Evolutionary conservation across 306 rosid species (phyloP), one percentile per base, ranked within the genome.

Genomic region (Dalbergia oliveri): DNA sequence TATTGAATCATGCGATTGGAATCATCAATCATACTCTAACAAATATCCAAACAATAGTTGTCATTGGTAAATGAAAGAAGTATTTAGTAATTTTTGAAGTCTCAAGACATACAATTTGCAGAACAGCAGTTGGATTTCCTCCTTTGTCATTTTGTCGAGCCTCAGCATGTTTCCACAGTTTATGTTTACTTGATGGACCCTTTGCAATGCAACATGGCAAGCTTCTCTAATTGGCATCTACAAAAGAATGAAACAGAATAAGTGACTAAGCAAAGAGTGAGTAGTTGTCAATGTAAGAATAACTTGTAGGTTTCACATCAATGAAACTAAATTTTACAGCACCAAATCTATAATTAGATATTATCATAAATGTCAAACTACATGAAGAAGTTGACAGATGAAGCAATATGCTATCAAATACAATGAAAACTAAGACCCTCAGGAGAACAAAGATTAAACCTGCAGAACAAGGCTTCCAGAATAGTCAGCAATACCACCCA

Each of bases 401-500:
- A 76, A 66, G 39, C 33, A 34, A 60, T 0, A 19, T 37, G 76
- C 43, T 26, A 26, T 26, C 31, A 26, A 83, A 79, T 82, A 72
- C 71, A 71, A 35, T 15, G 75, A 43, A 82, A 63, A 49, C 4
- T 49, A 49, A 51, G 81, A 54, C 39, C 66, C 19, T 58, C 12
- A 34, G 66, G 75, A 13, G 31, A 39, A 58, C 81, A 54, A 84
- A 4, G 34, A 64, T 49, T 31, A 66, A 60, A 94, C 97, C 97
- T 95, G 99, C 79, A 96, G 93, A 60, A 96, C 99, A 76, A 96
- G 97, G 82, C 98, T 91, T 82, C 99, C 99, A 59, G 99, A 96
- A 82, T 96, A 96, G 85, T 96, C 99, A 69, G 98, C 99, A 83
- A 96, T 96, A 51, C 99, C 99, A 63, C 99, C 99, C 99, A 96